Conservation (phyloP, 2,329 filamentous ascomycete genomes). For the Penicillium sp. region DNA sequence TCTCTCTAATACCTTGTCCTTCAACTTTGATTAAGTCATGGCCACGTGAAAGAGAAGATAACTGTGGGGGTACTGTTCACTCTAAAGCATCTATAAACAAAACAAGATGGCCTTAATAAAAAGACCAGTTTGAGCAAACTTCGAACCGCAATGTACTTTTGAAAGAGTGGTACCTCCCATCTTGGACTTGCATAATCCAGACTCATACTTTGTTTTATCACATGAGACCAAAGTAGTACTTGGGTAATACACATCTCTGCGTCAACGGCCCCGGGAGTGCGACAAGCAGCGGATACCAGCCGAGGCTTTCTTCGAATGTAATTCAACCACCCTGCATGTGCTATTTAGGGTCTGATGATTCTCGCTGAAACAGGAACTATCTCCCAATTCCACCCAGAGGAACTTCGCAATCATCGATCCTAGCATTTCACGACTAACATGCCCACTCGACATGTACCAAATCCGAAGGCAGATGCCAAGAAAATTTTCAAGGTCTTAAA, state of each 20-base stretch:
- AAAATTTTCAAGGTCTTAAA: conserved; percentile 23
- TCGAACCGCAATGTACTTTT: too few relatives aligned
- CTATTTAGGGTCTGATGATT: background rate
- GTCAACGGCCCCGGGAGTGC: background rate
- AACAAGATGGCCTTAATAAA: background rate
- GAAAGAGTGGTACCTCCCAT: too few relatives aligned
- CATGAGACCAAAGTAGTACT: too few relatives aligned
- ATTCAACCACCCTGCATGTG: background rate
- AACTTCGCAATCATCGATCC: too few relatives aligned
- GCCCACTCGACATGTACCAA: background rate
- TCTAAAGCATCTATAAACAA: background rate
- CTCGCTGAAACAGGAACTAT: background rate
- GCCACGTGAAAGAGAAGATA: background rate
- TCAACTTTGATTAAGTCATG: conserved; percentile 14
- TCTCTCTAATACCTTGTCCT: conserved; percentile 22
- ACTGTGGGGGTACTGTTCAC: background rate
- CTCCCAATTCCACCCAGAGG: too few relatives aligned
- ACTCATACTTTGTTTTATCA: too few relatives aligned
- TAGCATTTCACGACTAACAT: background rate
- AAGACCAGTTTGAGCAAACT: background rate
- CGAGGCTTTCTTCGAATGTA: background rate
- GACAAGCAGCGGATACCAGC: background rate
- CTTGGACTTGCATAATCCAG: too few relatives aligned
- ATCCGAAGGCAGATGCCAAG: conserved; percentile 17
- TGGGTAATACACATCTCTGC: too few relatives aligned